Evolutionary conservation across 106 monocot genomes (phyloP).

Genomic region (Cymbidium sinense): DNA sequence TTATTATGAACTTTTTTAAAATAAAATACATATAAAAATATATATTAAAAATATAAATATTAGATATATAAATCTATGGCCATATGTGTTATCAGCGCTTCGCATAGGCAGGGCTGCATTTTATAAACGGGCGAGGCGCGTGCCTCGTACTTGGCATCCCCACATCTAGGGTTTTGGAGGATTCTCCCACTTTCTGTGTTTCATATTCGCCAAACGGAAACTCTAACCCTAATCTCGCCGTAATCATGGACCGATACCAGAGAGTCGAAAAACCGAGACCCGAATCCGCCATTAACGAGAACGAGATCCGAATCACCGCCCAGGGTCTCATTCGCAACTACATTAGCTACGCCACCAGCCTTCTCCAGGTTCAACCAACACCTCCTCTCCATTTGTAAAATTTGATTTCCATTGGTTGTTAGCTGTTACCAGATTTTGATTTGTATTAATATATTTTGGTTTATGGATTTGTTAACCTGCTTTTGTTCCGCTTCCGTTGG

Average conservation of each 20-base stretch:
- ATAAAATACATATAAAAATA: no score
- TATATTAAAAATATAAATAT: no score
- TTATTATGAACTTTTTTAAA: no score
- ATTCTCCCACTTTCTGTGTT: neutral
- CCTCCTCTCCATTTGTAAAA: neutral
- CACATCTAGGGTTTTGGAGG: constrained; percentile 19
- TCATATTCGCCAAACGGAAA: neutral
- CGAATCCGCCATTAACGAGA: constrained; percentile 41
- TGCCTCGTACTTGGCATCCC: neutral
- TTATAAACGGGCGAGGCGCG: neutral
- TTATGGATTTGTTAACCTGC: neutral
- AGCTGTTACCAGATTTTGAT: neutral
- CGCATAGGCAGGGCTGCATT: neutral
- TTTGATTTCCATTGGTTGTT: neutral
- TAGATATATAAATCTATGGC: no score
- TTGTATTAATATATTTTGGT: neutral
- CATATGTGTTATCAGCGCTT: no score
- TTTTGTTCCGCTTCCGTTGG: neutral
- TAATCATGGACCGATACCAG: constrained; percentile 27
- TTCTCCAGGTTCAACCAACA: constrained; percentile 25
- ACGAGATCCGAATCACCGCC: constrained; percentile 48
- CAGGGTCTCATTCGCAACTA: constrained; percentile 43
- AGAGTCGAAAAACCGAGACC: constrained; percentile 32
- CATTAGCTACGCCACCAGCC: constrained; percentile 42
- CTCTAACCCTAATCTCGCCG: neutral